These are phyloP conservation scores for Coelastrella sp. DNA, from an alignment of 139 green algal genomes.

Conservation along the genomic window DNA sequence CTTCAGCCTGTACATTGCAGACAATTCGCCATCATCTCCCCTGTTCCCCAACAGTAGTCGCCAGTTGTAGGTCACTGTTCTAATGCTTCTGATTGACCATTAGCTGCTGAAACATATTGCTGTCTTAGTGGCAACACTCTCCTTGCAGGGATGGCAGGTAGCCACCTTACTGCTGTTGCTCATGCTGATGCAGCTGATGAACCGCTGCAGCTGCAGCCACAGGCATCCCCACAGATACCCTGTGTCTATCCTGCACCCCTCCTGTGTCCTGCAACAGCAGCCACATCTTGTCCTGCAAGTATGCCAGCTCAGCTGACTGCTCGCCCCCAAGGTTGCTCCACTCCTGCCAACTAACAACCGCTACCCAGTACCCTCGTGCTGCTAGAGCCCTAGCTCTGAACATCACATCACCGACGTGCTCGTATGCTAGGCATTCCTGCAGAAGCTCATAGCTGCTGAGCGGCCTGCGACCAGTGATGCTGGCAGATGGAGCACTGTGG, in stretches of 20 bases:
- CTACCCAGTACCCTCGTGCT: not conserved
- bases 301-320: not conserved
- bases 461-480: not conserved
- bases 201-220: not conserved
- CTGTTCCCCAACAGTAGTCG: no score
- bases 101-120: no score
- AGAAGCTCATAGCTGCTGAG: not conserved
- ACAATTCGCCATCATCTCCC: no score
- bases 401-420: slow-evolving; percentile 14
- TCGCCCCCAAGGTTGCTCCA: slow-evolving; percentile 1
- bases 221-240: not conserved
- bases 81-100: no score
- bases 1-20: no score
- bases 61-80: no score
- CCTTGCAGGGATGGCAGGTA: no score
- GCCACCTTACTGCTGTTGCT: no score
- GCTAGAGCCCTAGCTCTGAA: slow-evolving; percentile 13
- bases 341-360: slow-evolving; percentile 10
- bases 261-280: not conserved
- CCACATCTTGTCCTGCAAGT: slow-evolving; percentile 30
- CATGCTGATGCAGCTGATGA: not conserved
- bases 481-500: not conserved
- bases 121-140: no score
- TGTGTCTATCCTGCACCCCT: not conserved
- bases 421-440: not conserved